phyloP scores from a whole-genome alignment of 495 filamentous ascomycete genomes.

The Penicillium arizonense region DNA sequence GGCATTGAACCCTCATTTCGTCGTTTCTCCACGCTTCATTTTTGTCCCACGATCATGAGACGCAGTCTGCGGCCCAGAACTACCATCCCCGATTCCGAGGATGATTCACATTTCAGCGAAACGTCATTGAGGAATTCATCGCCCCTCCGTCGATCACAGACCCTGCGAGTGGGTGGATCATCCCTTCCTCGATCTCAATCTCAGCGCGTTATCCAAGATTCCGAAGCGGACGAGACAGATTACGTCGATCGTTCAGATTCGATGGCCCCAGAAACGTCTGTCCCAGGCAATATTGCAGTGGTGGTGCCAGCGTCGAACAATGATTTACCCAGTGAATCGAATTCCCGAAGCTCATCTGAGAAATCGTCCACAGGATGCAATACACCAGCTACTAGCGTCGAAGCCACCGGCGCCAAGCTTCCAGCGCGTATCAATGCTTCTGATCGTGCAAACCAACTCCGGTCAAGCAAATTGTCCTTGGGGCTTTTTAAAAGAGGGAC shows the following conservation, averaged over 20 bases:
- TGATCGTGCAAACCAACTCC: slow-evolving; percentile 39
- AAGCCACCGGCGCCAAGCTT: slow-evolving; percentile 5
- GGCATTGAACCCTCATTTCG: neutral
- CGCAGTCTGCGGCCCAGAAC: slow-evolving; percentile 7
- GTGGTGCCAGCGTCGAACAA: slow-evolving; percentile 36
- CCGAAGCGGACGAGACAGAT: slow-evolving; percentile 23
- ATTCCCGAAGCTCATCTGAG: slow-evolving; percentile 25
- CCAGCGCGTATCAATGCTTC: slow-evolving; percentile 4
- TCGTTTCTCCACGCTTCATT: neutral
- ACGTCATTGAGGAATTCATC: slow-evolving; percentile 19
- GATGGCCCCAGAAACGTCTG: neutral
- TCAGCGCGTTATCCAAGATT: slow-evolving; percentile 20
- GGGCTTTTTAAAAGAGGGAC: slow-evolving; percentile 22
- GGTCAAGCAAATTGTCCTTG: slow-evolving; percentile 36
- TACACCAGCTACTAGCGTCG: slow-evolving; percentile 76
- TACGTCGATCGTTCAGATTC: slow-evolving; percentile 3
- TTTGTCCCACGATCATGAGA: slow-evolving; percentile 6
- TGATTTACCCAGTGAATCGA: slow-evolving; percentile 20
- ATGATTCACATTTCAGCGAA: slow-evolving; percentile 15
- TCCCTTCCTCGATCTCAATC: slow-evolving; percentile 17
- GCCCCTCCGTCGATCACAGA: slow-evolving; percentile 19
- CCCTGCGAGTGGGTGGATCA: slow-evolving; percentile 23
- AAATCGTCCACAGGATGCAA: slow-evolving; percentile 54
- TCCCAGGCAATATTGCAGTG: slow-evolving; percentile 28
- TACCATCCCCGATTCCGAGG: slow-evolving; percentile 24